phyloP scores from a whole-genome alignment of 345 rosid species.

The Citrus glauca region DNA sequence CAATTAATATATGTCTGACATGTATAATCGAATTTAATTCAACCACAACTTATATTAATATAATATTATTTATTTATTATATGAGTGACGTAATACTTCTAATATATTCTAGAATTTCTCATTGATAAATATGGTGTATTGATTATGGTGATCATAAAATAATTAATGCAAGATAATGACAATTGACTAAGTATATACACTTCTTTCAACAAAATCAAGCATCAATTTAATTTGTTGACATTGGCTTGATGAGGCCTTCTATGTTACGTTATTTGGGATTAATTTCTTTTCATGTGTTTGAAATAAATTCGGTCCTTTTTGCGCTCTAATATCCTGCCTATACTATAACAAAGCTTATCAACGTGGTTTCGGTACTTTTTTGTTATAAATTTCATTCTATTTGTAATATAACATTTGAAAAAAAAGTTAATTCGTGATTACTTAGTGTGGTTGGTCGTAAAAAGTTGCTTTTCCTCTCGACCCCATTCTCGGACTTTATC shows the following conservation, averaged over 20 bases:
- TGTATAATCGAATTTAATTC: no score
- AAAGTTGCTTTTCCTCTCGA: not conserved
- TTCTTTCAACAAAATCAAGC: not conserved
- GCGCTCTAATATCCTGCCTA: no score
- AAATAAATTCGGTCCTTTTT: no score
- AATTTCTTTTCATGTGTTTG: no score
- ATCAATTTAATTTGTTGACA: not conserved
- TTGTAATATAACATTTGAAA: no score
- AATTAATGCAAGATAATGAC: not conserved
- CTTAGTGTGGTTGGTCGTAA: not conserved
- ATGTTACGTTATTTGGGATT: not conserved
- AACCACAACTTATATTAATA: fast-evolving
- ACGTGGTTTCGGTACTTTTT: no score
- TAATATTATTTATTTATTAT: no score
- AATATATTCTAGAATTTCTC: no score
- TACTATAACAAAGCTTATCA: no score
- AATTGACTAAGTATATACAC: not conserved
- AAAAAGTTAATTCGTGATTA: not conserved
- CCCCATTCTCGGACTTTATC: not conserved
- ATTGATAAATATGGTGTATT: not conserved
- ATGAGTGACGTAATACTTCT: fast-evolving
- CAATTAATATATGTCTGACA: no score
- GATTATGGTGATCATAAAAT: not conserved
- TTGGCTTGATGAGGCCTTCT: not conserved
- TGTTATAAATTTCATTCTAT: no score